These are phyloP conservation scores for Pythium rishiriense DNA, from an alignment of 352 stramenopile genomes.

Conservation along the genomic window DNA sequence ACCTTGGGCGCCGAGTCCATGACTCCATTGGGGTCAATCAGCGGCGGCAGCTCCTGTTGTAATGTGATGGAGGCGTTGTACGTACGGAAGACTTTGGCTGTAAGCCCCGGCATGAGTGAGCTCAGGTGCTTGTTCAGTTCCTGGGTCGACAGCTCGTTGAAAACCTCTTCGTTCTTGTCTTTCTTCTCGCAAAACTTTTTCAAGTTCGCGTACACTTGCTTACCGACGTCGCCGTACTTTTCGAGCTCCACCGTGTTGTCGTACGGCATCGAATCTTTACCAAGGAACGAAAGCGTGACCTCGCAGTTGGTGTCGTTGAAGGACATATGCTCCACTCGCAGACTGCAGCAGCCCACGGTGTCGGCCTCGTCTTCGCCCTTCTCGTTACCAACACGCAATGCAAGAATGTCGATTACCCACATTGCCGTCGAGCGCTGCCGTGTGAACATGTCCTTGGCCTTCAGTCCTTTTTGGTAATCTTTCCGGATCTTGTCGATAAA, in stretches of 20 bases:
- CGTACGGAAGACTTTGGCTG: constrained; percentile 99
- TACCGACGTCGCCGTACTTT: constrained; percentile 88
- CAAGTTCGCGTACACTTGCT: constrained; percentile 95
- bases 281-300: constrained; percentile 98
- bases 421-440: constrained; percentile 98
- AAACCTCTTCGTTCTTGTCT: constrained; percentile 97
- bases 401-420: constrained; percentile 99
- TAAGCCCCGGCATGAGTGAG: constrained; percentile 98
- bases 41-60: constrained; percentile 93
- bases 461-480: constrained; percentile 89
- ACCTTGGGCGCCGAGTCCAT: constrained; percentile 90
- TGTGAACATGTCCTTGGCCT: constrained; percentile 89
- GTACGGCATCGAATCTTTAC: constrained; percentile 99
- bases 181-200: constrained; percentile 95
- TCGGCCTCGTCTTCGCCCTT: constrained; percentile 99
- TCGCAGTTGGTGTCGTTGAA: constrained; percentile 93
- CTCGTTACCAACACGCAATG: constrained; percentile 99
- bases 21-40: constrained; percentile 54
- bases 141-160: constrained; percentile 94
- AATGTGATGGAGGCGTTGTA: constrained; percentile 99
- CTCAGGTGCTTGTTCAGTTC: constrained; percentile 99
- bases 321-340: constrained; percentile 98
- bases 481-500: constrained; percentile 96
- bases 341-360: constrained; percentile 99
- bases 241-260: constrained; percentile 98